Base-by-base conservation (phyloP, 1,284 basidiomycete genomes). In the Coriolopsis trogii region DNA sequence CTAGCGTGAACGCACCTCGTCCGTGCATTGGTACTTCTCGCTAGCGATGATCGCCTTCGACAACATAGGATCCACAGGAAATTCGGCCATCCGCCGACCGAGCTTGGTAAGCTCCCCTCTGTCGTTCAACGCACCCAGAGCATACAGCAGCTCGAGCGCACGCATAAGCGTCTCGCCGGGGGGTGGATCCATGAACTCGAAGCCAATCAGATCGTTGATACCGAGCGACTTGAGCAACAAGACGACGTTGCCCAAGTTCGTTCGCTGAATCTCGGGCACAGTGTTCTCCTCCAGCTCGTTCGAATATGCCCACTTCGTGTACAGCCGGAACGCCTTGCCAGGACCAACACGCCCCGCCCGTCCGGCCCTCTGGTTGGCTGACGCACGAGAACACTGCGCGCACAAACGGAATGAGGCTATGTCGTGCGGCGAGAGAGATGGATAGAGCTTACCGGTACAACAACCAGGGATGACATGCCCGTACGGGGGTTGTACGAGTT, bases 111-210 rank as follows among this genome's bases (percentile, higher is more conserved):
- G 72, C 70, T 99, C 95, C 12, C 97, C 97, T 53, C 91, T 80
- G 69, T 99, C 95, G 69, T 99, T 98, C 59, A 99, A 77, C 0
- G 96, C 95, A 18, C 96, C 97, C 0, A 99, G 77, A 0, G 95
- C 96, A 70, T 99, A 99, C 1, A 99, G 74, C 57, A 98, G 73
- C 70, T 98, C 95, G 31, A 99, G 78, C 3, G 94, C 93, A 31
- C 94, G 84, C 80, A 98, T 96, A 49, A 99, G 84, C n/a, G 96
- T 99, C 70, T 99, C 97, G 13, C 93, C 93, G 3, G 97, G 95
- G 0, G 97, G 97, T 3, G 97, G 97, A 69, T 98, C 97, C 84
- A 99, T 92, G 68, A 99, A 99, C 73, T 99, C 96, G 68, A 99
- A 99, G 52, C 95, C 95, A 62, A 99, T 91, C 47, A 99, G 82